phyloP scores from a whole-genome alignment of 1,139 yeast species.

The Debaryomyces fabryi region DNA sequence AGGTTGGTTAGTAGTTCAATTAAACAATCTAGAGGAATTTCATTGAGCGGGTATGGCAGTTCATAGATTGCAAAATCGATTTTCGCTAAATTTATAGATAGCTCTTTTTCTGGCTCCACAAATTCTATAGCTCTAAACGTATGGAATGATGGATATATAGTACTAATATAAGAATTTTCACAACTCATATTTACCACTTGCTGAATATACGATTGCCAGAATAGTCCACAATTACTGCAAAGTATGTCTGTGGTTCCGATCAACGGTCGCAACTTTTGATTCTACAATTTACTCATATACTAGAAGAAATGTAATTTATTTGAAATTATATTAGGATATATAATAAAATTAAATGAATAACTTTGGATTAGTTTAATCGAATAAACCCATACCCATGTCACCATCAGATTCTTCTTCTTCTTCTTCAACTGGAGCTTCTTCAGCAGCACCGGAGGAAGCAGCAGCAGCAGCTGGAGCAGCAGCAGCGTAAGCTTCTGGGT shows the following conservation, averaged over 20 bases:
- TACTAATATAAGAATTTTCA: constrained; percentile 3
- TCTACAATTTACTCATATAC: background rate
- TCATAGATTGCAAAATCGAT: constrained; percentile 19
- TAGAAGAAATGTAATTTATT: background rate
- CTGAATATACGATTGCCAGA: background rate
- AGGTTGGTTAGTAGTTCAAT: background rate
- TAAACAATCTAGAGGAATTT: constrained; percentile 4
- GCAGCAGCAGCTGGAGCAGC: constrained; percentile 90
- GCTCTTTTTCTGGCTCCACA: constrained; percentile 15
- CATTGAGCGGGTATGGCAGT: constrained; percentile 9
- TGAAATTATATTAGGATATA: constrained; percentile 3
- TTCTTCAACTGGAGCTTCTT: constrained; percentile 67
- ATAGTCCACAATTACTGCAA: constrained; percentile 1
- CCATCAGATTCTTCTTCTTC: constrained; percentile 73
- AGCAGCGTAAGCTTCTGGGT: constrained; percentile 93
- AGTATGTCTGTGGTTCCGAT: constrained; percentile 4
- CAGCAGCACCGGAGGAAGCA: constrained; percentile 79
- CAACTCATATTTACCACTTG: background rate
- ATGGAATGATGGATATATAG: constrained; percentile 8
- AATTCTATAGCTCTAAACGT: constrained; percentile 3
- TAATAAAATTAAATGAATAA: constrained; percentile 1
- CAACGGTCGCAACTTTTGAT: background rate
- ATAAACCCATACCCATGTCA: constrained; percentile 98
- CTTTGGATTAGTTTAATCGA: constrained; percentile 66
- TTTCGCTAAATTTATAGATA: constrained; percentile 22